A percentile compares a stretch with the other conserved stretches of the same genome.
Conservation (phyloP, 73 alveolate genomes). For the Paramecium tetraurelia region DNA sequence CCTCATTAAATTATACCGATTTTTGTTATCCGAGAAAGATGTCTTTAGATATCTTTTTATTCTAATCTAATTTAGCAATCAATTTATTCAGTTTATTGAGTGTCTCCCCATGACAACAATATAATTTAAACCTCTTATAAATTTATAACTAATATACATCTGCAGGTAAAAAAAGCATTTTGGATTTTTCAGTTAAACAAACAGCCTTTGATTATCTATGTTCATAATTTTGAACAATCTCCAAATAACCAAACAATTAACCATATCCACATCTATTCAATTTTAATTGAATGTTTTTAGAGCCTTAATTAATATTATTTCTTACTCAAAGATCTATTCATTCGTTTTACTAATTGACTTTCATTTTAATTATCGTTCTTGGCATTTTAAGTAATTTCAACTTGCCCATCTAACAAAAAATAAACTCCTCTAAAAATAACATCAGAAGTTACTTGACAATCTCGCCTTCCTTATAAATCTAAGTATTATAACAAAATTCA, state of each 20-base stretch:
- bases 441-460: not conserved
- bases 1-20: not conserved
- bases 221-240: not conserved
- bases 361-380: not conserved
- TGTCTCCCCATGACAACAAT: not conserved
- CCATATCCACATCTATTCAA: constrained; percentile 23
- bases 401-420: constrained; percentile 28
- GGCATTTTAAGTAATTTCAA: not conserved
- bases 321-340: not conserved
- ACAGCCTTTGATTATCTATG: constrained; percentile 31
- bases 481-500: not conserved
- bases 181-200: constrained; percentile 18
- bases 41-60: constrained; percentile 7
- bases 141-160: not conserved
- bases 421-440: not conserved
- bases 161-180: constrained; percentile 18
- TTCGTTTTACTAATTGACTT: not conserved
- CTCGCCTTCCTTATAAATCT: constrained; percentile 15
- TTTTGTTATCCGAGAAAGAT: not conserved
- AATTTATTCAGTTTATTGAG: not conserved
- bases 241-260: constrained; percentile 25
- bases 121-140: constrained; percentile 28
- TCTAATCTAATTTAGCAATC: not conserved
- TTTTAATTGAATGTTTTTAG: not conserved
- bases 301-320: not conserved